phyloP scores from a whole-genome alignment of 2,329 filamentous ascomycete species.

The Seiridium unicorne region DNA sequence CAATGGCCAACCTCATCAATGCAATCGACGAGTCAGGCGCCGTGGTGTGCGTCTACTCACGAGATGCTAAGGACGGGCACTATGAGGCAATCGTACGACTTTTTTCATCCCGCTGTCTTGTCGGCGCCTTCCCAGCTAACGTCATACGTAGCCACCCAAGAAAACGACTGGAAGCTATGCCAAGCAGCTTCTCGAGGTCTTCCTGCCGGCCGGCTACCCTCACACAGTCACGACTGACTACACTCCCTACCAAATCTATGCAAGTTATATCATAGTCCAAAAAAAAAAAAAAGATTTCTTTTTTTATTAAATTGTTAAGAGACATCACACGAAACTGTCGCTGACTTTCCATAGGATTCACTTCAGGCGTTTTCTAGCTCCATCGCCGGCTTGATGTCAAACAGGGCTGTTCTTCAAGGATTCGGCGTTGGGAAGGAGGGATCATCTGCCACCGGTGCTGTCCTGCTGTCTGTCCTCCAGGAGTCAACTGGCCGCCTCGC shows the following conservation, averaged over 20 bases:
- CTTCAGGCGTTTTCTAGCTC: conserved; percentile 82
- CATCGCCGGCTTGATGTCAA: conserved; percentile 77
- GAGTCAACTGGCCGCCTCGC: conserved; percentile 78
- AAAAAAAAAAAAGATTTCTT: no score
- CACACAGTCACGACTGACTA: conserved; percentile 86
- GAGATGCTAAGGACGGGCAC: conserved; percentile 43
- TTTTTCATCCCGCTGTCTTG: not conserved
- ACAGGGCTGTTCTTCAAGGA: conserved; percentile 74
- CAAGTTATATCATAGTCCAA: conserved; percentile 14
- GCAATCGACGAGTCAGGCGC: conserved; percentile 23
- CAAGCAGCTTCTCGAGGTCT: conserved; percentile 61
- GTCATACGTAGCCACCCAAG: conserved; percentile 12
- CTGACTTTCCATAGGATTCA: conserved; percentile 52
- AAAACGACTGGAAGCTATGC: conserved; percentile 17
- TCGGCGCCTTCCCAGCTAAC: not conserved
- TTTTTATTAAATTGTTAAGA: not conserved
- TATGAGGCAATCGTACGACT: conserved; percentile 9
- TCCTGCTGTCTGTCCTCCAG: conserved; percentile 80
- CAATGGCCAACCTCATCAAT: conserved; percentile 16
- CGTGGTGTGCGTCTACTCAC: conserved; percentile 48
- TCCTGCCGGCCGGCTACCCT: conserved; percentile 85
- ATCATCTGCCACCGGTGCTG: conserved; percentile 75
- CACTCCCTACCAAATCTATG: conserved; percentile 63
- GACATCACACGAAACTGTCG: not conserved
- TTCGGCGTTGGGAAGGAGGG: conserved; percentile 81